Evolutionary conservation across 306 rosid genomes (phyloP).

Genomic region (Luffa aegyptiaca): DNA sequence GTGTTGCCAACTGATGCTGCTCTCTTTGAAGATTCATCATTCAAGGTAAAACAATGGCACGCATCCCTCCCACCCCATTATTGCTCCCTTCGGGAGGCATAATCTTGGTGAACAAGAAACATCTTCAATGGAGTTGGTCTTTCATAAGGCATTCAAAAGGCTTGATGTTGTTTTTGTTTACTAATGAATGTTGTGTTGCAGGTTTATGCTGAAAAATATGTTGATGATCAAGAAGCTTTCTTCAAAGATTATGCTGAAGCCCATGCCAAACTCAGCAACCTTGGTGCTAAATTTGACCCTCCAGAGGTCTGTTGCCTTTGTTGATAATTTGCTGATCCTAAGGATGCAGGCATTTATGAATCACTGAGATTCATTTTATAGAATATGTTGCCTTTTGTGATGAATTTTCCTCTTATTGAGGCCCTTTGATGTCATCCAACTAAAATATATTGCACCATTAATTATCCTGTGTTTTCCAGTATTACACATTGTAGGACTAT

Average conservation of each 20-base stretch:
- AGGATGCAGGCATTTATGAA: background rate
- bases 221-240: constrained; percentile 77
- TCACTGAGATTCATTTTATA: background rate
- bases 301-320: constrained; percentile 60
- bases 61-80: background rate
- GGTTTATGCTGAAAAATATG: constrained; percentile 91
- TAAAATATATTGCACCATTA: background rate
- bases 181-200: constrained; percentile 13
- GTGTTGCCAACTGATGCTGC: constrained; percentile 94
- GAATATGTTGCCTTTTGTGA: background rate
- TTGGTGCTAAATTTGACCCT: constrained; percentile 93
- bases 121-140: background rate
- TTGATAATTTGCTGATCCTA: background rate
- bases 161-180: background rate
- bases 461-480: background rate
- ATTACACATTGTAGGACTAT: background rate
- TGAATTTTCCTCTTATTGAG: background rate
- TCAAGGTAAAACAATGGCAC: constrained; percentile 47
- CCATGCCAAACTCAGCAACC: constrained; percentile 91
- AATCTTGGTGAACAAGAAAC: background rate
- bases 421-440: background rate
- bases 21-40: constrained; percentile 85
- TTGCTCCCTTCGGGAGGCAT: background rate
- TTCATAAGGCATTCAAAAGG: background rate
- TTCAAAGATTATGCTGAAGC: constrained; percentile 98